Base-by-base conservation (phyloP, 768 basidiomycete species). In the Suillus fuscotomentosus region DNA sequence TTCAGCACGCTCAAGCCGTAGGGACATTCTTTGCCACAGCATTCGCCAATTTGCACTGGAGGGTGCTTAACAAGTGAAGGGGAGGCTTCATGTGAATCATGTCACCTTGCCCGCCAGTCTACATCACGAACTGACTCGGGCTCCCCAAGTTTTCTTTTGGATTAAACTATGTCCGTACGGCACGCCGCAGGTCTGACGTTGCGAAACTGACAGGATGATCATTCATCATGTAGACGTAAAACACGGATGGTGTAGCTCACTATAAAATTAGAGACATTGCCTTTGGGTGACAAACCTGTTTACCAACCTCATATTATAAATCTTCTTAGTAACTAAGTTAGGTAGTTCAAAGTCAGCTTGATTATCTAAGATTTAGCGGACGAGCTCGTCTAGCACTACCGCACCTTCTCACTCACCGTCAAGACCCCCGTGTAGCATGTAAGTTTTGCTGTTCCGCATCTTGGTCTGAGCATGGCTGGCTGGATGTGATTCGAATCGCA, bases 271-370 rank as follows among this genome's bases (percentile, higher is more conserved):
- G 47, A 31, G 5, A 31, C 31, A 11, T 24, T 13, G 24, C 45
- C 1, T n/a, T n/a, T n/a, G 3, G 22, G 48, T 48, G 48, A 50
- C 48, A 50, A 50, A 50, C 11, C 45, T 47, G 47, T 48, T 48
- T 48, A 50, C 50, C 20, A 50, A 50, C 9, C 9, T 15, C 15
- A 24, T 17, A 51, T 51, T 54, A 54, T 54, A 20, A 34, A 54
- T 54, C 31, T 51, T 10, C 10, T 54, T 54, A 34, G 31, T 54
- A 34, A 53, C 22, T 22, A 48, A 48, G 47, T 48, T 48, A 11
- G 6, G 22, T 27, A 51, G 53, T 54, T 54, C 31, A 54, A 54
- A 54, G 53, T 54, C 53, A 54, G 53, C 53, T 34, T 54, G 53
- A 54, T 54, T 54, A 54, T 34, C 53, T 54, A 54, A 54, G 53